These are phyloP conservation scores for Hypoxylon rubiginosum DNA, from an alignment of 2,329 filamentous ascomycete genomes.

Conservation along the genomic window DNA sequence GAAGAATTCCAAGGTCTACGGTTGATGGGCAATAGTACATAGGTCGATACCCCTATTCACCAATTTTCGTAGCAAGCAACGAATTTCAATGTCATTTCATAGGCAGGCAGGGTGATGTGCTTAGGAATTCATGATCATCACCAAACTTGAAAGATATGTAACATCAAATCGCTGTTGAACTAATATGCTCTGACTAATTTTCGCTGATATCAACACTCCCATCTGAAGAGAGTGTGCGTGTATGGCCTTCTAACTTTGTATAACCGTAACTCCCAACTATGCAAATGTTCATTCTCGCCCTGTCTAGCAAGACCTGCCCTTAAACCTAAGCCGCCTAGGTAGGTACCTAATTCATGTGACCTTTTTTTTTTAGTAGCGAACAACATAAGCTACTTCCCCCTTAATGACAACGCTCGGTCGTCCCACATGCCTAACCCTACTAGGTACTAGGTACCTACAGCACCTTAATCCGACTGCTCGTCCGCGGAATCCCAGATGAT, in stretches of 20 bases:
- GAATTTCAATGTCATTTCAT: background rate
- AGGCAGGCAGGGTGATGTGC: too few relatives aligned
- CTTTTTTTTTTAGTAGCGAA: too few relatives aligned
- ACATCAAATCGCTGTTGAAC: conserved; percentile 1
- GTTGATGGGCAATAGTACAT: too few relatives aligned
- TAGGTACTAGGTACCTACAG: background rate
- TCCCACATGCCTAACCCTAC: too few relatives aligned
- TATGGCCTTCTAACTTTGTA: background rate
- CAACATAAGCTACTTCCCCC: too few relatives aligned
- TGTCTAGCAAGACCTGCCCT: background rate
- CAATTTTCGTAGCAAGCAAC: background rate
- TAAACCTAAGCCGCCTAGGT: background rate
- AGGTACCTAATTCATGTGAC: too few relatives aligned
- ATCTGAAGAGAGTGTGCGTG: background rate
- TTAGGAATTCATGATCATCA: background rate
- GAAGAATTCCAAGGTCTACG: too few relatives aligned
- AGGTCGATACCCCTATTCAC: too few relatives aligned
- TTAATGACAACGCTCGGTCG: too few relatives aligned
- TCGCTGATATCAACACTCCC: background rate
- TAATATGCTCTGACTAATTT: conserved; percentile 1
- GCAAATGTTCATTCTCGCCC: background rate
- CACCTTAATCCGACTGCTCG: conserved; percentile 50
- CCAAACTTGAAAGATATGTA: background rate
- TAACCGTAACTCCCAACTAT: conserved; percentile 13
- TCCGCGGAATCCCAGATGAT: conserved; percentile 61